Evolutionary conservation across 805 yeast genomes (phyloP).

Genomic region (Yarrowia yakushimensis): DNA sequence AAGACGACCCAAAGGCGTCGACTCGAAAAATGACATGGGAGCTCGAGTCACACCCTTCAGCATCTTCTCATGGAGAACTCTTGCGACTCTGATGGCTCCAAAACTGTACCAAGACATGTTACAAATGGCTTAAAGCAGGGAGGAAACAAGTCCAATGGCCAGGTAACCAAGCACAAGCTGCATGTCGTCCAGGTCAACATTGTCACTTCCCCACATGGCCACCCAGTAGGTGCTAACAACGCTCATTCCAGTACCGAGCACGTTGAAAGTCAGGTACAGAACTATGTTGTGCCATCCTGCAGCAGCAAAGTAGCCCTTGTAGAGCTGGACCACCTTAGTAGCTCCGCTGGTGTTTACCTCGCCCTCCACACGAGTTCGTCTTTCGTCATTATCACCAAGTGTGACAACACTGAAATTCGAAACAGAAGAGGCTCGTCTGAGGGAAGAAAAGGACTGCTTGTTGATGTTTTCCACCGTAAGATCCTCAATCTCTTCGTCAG

Average conservation of each 20-base stretch:
- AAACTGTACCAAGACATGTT: constrained; percentile 56
- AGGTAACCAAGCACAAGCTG: constrained; percentile 63
- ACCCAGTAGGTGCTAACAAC: constrained; percentile 76
- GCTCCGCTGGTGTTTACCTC: constrained; percentile 15
- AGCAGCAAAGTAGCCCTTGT: constrained; percentile 69
- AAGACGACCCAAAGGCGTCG: constrained; percentile 90
- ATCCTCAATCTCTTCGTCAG: neutral
- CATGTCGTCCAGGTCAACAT: constrained; percentile 53
- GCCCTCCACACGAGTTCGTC: constrained; percentile 1
- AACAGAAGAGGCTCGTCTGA: constrained; percentile 54
- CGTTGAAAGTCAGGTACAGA: constrained; percentile 40
- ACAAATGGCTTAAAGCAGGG: constrained; percentile 54
- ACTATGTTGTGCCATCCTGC: constrained; percentile 49
- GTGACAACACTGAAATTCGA: constrained; percentile 1
- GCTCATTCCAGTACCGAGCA: constrained; percentile 50
- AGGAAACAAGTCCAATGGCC: constrained; percentile 51
- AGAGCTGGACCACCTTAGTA: constrained; percentile 52
- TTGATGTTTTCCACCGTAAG: neutral
- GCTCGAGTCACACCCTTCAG: constrained; percentile 70
- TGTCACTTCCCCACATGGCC: constrained; percentile 86
- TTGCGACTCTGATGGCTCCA: constrained; percentile 31
- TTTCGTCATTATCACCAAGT: neutral
- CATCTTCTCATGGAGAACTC: constrained; percentile 70
- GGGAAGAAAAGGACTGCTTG: constrained; percentile 27
- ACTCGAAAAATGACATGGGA: constrained; percentile 92